Percentiles rank a stretch among this genome's conserved stretches.
These are phyloP conservation scores for Croton laevigatus DNA, from an alignment of 441 rosid genomes.

Conservation along the genomic window DNA sequence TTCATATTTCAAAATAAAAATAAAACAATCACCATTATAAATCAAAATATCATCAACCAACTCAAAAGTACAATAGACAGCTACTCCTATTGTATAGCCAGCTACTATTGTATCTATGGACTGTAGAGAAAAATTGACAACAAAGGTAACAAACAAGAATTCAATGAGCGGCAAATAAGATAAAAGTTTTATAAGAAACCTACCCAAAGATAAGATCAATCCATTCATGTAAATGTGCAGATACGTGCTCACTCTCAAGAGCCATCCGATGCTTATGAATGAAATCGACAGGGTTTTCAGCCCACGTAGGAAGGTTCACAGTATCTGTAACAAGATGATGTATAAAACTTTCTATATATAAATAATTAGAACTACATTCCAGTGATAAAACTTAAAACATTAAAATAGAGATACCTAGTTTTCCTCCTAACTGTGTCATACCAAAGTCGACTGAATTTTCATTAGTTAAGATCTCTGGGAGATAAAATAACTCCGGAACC, in stretches of 20 bases:
- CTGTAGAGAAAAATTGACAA: too few relatives aligned
- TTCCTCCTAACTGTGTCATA: conserved; percentile 86
- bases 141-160: conserved; percentile 20
- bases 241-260: conserved; percentile 96
- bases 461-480: conserved; percentile 90
- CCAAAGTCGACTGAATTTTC: conserved; percentile 90
- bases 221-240: conserved; percentile 98
- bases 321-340: conserved; percentile 53
- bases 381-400: not conserved
- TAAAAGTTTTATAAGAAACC: conserved; percentile 25
- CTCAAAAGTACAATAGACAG: too few relatives aligned
- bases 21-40: too few relatives aligned
- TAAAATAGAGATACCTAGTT: conserved; percentile 64
- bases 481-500: conserved; percentile 99
- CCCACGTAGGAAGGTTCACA: conserved; percentile 97
- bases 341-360: not conserved
- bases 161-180: conserved; percentile 13
- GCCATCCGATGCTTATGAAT: conserved; percentile 94
- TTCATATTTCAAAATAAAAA: too few relatives aligned
- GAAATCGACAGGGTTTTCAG: conserved; percentile 90
- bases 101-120: not conserved
- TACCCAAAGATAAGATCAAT: conserved; percentile 98
- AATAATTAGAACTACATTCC: not conserved
- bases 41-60: too few relatives aligned
- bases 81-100: not conserved